phyloP scores from a whole-genome alignment of 1,284 basidiomycete genomes.

The Naganishia cerealis region DNA sequence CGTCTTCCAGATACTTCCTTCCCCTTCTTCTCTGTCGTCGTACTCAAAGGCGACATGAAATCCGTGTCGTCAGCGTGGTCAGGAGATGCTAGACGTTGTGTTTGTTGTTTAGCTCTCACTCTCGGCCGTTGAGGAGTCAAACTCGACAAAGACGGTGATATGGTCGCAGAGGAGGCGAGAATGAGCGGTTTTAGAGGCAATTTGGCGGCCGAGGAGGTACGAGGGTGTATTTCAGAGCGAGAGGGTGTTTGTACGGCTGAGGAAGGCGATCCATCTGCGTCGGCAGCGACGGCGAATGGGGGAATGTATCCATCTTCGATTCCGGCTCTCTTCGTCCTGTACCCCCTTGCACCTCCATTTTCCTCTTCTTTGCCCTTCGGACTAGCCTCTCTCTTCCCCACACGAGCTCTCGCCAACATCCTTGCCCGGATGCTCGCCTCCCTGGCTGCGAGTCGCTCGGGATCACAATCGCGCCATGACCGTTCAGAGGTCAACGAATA shows the following conservation, averaged over 20 bases:
- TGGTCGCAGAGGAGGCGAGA: slow-evolving; percentile 5
- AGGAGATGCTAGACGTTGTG: not conserved
- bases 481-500: not conserved
- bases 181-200: slow-evolving; percentile 15
- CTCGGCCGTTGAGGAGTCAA: not conserved
- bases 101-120: not conserved
- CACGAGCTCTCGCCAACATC: slow-evolving; percentile 5
- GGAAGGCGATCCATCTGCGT: not conserved
- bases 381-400: not conserved
- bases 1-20: not conserved
- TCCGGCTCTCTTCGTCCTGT: not conserved
- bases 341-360: not conserved
- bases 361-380: too few species aligned
- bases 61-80: not conserved
- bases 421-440: slow-evolving; percentile 12
- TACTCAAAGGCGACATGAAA: not conserved
- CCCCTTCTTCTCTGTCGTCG: not conserved
- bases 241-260: not conserved
- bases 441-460: not conserved
- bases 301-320: not conserved
- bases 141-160: not conserved
- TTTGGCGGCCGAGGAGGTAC: not conserved
- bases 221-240: not conserved
- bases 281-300: not conserved
- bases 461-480: slow-evolving; percentile 1